Percentiles rank a stretch among this genome's conserved stretches.
Evolutionary conservation across 306 rosid species (phyloP).

Genomic region (Gillenia trifoliata): DNA sequence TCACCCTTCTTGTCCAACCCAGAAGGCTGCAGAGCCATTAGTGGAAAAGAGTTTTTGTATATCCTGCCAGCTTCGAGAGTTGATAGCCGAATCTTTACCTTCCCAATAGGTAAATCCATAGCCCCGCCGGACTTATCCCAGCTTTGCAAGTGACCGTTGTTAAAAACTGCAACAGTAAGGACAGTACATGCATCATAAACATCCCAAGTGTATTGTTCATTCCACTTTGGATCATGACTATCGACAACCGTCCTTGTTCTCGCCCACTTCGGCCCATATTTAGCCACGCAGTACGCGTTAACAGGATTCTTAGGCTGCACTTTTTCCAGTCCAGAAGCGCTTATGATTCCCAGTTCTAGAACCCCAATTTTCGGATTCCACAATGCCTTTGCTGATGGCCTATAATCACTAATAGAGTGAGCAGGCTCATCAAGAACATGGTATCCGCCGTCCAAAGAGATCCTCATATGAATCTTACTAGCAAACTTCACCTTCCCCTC

Average conservation of each 20-base stretch:
- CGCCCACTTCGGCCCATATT: conserved; percentile 16
- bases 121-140: not conserved
- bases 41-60: not conserved
- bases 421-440: conserved; percentile 4
- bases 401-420: not conserved
- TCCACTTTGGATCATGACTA: conserved; percentile 11
- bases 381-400: conserved; percentile 2
- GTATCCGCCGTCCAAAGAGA: conserved; percentile 11
- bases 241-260: conserved; percentile 1
- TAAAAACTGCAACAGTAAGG: conserved; percentile 6
- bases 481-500: not conserved
- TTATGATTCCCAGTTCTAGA: not conserved
- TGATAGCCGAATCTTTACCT: conserved; percentile 6
- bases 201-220: conserved; percentile 12
- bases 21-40: not conserved
- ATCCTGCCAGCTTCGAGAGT: not conserved
- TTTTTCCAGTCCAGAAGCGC: not conserved
- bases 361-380: not conserved
- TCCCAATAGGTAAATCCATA: not conserved
- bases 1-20: conserved; percentile 2
- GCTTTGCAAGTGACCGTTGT: not conserved
- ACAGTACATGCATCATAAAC: conserved; percentile 15
- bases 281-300: conserved; percentile 31
- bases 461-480: conserved; percentile 8
- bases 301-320: not conserved